Base-by-base conservation (phyloP, 495 filamentous ascomycete genomes). In the Aspergillus conjunctus region DNA sequence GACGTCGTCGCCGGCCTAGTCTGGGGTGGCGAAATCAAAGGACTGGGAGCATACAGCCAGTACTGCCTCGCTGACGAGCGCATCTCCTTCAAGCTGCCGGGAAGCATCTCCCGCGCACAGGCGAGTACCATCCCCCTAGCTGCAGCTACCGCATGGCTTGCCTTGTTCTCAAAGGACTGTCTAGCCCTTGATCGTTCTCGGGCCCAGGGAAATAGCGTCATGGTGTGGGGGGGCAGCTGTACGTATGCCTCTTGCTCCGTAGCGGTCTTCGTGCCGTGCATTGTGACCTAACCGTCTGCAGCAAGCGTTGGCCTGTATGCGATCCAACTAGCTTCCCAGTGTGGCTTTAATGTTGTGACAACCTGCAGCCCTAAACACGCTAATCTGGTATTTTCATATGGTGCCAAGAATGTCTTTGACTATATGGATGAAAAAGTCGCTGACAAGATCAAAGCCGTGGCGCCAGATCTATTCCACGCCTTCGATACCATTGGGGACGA, bases 351-450 rank as follows among this genome's bases (percentile, higher is more conserved):
- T 0, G 67, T 76, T 3, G 68, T 86, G 21, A 71, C 80, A 0
- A 85, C 82, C 1, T 83, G 83, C 65, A 83, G 81, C 1, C 76
- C 79, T 0, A 59, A 66, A 7, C 82, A 87, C 66, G 74, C 77
- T 43, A 67, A 78, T 4, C 70, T 87, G 3, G 78, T 80, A 22
- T 72, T 72, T 14, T 68, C 60, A 1, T 73, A 71, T 10, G 85
- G 85, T 1, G 84, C 82, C 0, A 66, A 68, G 6, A 61, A 72
- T 31, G 79, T 80, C 7, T 85, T 83, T 63, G 82, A 87, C 72
- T 87, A 87, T 66, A 68, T 69, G 0, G 66, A 73, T 31, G 45
- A 53, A 14, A 7, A 55, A 1, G 60, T 71, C 12, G 56, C 59
- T 18, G 65, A 64, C 7, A 65, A 66, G 18, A 73, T 77, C 33